Conservation (phyloP, 768 basidiomycete species). For the Boletus coccyginus region DNA sequence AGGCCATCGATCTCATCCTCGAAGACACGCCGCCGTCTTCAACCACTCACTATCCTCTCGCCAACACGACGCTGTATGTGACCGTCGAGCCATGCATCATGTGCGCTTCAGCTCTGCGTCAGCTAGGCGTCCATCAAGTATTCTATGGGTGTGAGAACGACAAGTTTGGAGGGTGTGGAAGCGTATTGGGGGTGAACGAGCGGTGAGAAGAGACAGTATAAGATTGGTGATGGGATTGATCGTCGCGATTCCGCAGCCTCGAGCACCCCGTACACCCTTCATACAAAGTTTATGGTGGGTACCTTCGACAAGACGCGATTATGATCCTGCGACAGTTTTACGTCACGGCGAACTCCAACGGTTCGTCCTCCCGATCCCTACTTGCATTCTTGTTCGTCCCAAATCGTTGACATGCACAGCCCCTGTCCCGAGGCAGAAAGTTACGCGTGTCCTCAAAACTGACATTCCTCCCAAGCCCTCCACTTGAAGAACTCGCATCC, state of each 20-base stretch:
- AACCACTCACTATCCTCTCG: conserved; percentile 58
- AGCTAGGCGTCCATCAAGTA: conserved; percentile 87
- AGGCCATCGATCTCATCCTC: conserved; percentile 89
- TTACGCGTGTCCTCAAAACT: conserved; percentile 80
- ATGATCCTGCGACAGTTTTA: conserved; percentile 86
- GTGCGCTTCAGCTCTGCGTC: conserved; percentile 95
- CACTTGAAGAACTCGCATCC: conserved; percentile 1
- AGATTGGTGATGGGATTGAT: neutral
- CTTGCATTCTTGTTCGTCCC: neutral
- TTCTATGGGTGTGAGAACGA: conserved; percentile 95
- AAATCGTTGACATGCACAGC: conserved; percentile 46
- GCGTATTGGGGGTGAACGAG: conserved; percentile 85
- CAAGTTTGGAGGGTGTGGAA: conserved; percentile 94
- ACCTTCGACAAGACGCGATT: conserved; percentile 79
- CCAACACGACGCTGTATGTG: conserved; percentile 85
- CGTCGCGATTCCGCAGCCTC: conserved; percentile 42
- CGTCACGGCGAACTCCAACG: conserved; percentile 90
- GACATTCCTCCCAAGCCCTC: conserved; percentile 45
- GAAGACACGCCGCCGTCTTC: conserved; percentile 51
- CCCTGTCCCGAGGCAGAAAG: conserved; percentile 85
- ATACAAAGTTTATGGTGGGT: conserved; percentile 75
- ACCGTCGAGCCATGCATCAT: conserved; percentile 99
- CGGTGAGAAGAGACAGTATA: conserved; percentile 42
- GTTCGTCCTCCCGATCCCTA: conserved; percentile 40
- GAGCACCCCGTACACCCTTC: conserved; percentile 70